These are phyloP conservation scores for Hirsutella minnesotensis DNA, from an alignment of 2,329 filamentous ascomycete species.

Conservation along the genomic window DNA sequence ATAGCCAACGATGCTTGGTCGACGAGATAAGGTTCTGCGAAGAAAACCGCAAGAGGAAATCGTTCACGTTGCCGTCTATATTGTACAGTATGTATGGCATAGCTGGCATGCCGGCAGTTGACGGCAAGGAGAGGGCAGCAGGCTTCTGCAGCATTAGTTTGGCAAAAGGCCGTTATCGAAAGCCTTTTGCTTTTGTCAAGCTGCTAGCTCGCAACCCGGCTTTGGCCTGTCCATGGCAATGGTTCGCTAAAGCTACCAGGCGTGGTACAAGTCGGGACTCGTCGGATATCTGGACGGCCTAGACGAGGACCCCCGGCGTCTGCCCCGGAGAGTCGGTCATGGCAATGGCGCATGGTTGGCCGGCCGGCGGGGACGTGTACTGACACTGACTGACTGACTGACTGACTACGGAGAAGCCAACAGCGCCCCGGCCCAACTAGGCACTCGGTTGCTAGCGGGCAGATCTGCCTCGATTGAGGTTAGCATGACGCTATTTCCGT, in stretches of 20 bases:
- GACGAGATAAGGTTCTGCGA: too few species aligned
- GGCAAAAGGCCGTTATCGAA: background rate
- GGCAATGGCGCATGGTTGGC: too few species aligned
- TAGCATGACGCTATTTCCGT: constrained; percentile 2
- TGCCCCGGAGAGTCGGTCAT: background rate
- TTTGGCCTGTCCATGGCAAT: background rate
- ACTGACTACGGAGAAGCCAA: background rate
- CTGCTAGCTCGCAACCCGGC: background rate
- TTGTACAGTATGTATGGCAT: background rate
- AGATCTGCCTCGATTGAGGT: constrained; percentile 1
- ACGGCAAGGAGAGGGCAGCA: background rate
- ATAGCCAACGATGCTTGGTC: background rate
- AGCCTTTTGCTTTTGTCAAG: background rate
- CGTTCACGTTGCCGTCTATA: background rate
- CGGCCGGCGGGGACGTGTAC: background rate
- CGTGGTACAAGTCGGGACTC: too few species aligned
- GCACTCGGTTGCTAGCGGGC: constrained; percentile 4
- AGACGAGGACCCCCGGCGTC: too few species aligned
- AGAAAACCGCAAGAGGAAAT: background rate
- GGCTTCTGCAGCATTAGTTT: background rate
- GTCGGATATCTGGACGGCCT: too few species aligned
- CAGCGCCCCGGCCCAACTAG: constrained; percentile 4
- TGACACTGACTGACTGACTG: background rate
- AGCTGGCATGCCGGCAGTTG: background rate
- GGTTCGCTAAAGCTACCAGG: background rate